Base-by-base conservation (phyloP, 2,329 filamentous ascomycete species). In the Tolypocladium endophyticum region DNA sequence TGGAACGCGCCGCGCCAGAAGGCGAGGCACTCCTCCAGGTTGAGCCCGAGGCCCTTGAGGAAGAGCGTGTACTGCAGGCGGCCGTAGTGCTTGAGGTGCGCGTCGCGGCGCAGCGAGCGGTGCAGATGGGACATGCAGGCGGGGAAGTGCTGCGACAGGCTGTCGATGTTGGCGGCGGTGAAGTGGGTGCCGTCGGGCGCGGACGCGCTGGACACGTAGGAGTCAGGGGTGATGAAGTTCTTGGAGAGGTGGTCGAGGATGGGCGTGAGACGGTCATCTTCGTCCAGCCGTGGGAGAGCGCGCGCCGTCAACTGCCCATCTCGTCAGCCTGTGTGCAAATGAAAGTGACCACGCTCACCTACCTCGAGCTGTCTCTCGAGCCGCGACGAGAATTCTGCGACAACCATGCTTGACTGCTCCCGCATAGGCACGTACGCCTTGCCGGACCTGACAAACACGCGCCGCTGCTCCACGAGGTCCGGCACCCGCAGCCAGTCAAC, bases 61-160 rank as follows among this genome's bases (percentile, higher is more conserved):
- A 99, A 99, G 4, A 99, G 84, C 0, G 90, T 90, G 78, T 97
- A 99, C 75, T 99, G 94, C 12, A 97, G 80, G 64, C 94, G 89
- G 18, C 92, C 92, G 69, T 82, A 96, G 74, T 99, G 92, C 75
- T 97, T 97, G 63, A 99, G 80, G 70, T 99, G 92, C 16, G 87
- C 87, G 69, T 96, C 93, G 61, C 92, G 89, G 59, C 92, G 88
- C 38, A 99, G 80, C 3, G 88, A 89, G 59, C 85, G 87, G 73
- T 99, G 94, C 30, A 99, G 80, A 71, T 94, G 88, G 61, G 89
- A 88, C 93, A 97, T 97, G 77, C 94, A 97, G 9, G 95, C 84
- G 0, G 92, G 92, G 77, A 96, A 96, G 73, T 93, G 87, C 60
- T 87, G 80, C 3, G 89, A 87, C 4, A 97, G 83, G 30, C 79